Evolutionary conservation across 2,329 filamentous ascomycete genomes (phyloP).

Genomic region (Diplodia scrobiculata): DNA sequence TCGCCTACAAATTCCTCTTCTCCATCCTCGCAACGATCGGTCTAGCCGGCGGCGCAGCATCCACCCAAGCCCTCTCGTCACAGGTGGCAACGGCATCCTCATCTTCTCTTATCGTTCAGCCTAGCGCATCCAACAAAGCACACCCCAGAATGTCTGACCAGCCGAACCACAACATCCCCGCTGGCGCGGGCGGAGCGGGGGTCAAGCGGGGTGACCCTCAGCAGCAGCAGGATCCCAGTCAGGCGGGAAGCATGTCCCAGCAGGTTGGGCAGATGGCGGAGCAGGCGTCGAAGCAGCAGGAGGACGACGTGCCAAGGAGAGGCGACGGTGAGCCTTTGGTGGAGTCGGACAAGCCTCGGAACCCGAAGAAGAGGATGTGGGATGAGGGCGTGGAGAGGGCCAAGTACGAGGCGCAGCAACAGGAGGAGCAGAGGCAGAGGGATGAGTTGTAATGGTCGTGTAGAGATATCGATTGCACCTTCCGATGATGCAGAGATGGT

Average conservation of each 20-base stretch:
- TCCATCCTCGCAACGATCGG: slow-evolving; percentile 59
- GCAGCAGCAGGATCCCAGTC: slow-evolving; percentile 40
- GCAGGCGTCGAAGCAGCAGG: slow-evolving; percentile 15
- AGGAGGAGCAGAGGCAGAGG: slow-evolving; percentile 32
- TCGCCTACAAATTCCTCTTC: slow-evolving; percentile 62
- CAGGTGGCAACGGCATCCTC: slow-evolving; percentile 31
- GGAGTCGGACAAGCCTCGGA: slow-evolving; percentile 48
- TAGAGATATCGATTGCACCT: not conserved
- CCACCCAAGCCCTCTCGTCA: not conserved
- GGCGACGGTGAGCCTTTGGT: slow-evolving; percentile 53
- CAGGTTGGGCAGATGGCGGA: slow-evolving; percentile 51
- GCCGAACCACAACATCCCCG: slow-evolving; percentile 42
- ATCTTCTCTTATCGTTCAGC: slow-evolving; percentile 49
- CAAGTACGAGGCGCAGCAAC: slow-evolving; percentile 38
- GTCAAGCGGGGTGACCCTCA: slow-evolving; percentile 40
- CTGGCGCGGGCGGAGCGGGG: slow-evolving; percentile 56
- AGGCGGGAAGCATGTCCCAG: slow-evolving; percentile 43
- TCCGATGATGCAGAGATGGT: not conserved
- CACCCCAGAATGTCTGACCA: slow-evolving; percentile 39
- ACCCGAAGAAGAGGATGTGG: slow-evolving; percentile 65
- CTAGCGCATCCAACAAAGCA: slow-evolving; percentile 46
- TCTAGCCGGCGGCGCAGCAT: slow-evolving; percentile 33
- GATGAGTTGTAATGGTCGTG: slow-evolving; percentile 37
- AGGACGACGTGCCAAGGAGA: slow-evolving; percentile 39
- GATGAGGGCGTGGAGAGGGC: slow-evolving; percentile 51